These are phyloP conservation scores for Austroboletus niveus DNA, from an alignment of 1,284 basidiomycete genomes.

Conservation along the genomic window DNA sequence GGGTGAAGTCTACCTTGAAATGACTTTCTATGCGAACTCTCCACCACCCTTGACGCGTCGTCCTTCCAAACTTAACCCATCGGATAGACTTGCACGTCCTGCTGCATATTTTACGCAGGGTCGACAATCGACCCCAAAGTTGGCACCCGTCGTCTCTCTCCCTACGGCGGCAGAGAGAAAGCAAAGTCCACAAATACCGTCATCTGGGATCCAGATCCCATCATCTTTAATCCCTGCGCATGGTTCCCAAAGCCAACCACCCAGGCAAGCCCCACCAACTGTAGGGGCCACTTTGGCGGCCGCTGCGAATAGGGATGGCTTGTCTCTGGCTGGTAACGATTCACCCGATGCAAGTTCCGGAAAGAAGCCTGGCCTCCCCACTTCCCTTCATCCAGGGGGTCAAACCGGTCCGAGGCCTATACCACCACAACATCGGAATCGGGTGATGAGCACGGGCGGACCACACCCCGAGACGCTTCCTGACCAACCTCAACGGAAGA, in stretches of 20 bases:
- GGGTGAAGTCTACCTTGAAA: slow-evolving; percentile 75
- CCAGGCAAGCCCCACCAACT: slow-evolving; percentile 5
- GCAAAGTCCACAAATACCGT: slow-evolving; percentile 10
- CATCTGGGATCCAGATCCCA: background rate
- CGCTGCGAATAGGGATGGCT: slow-evolving; percentile 16
- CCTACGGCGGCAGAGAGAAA: slow-evolving; percentile 12
- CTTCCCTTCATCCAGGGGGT: slow-evolving; percentile 43
- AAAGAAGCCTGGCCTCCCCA: slow-evolving; percentile 33
- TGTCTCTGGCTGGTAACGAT: background rate
- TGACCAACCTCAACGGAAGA: slow-evolving; percentile 11
- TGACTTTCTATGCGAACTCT: slow-evolving; percentile 69
- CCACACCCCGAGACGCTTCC: slow-evolving; percentile 8
- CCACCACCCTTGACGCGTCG: slow-evolving; percentile 49
- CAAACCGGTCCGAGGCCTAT: slow-evolving; percentile 24
- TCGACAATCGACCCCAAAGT: slow-evolving; percentile 5
- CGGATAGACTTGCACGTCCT: slow-evolving; percentile 42
- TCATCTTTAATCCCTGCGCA: slow-evolving; percentile 25
- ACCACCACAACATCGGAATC: slow-evolving; percentile 21
- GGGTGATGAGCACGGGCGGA: slow-evolving; percentile 7
- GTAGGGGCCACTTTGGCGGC: background rate
- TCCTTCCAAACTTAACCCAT: slow-evolving; percentile 44
- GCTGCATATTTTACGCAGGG: slow-evolving; percentile 16
- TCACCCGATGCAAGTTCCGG: slow-evolving; percentile 6
- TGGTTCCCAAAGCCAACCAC: slow-evolving; percentile 6
- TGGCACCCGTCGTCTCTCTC: slow-evolving; percentile 6